Evolutionary conservation across 805 yeast genomes (phyloP).

Genomic region (Blastobotrys muscicola): DNA sequence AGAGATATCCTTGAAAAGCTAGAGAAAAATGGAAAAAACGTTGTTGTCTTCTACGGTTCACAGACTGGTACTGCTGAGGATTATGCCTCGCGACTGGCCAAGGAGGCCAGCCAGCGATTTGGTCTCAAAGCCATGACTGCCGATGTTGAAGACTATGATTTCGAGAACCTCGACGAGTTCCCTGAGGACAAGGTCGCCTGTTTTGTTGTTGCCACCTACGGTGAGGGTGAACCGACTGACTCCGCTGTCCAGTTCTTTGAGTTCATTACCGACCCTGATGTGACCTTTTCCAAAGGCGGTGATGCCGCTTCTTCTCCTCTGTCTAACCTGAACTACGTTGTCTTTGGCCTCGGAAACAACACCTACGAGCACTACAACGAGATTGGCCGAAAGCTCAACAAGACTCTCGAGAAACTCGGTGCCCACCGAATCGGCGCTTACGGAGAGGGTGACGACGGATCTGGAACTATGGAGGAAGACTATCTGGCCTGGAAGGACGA

Average conservation of each 20-base stretch:
- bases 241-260: slow-evolving; percentile 77
- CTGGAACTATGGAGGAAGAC: slow-evolving; percentile 92
- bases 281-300: slow-evolving; percentile 35
- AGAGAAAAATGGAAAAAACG: slow-evolving; percentile 55
- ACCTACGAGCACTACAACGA: slow-evolving; percentile 90
- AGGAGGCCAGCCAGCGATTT: slow-evolving; percentile 75
- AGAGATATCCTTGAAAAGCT: slow-evolving; percentile 31
- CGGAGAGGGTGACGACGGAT: slow-evolving; percentile 94
- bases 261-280: slow-evolving; percentile 46
- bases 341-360: slow-evolving; percentile 90
- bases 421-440: slow-evolving; percentile 64
- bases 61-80: slow-evolving; percentile 99
- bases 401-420: slow-evolving; percentile 48
- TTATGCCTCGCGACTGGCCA: slow-evolving; percentile 81
- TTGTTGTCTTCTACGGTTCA: slow-evolving; percentile 79
- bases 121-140: slow-evolving; percentile 76
- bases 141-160: slow-evolving; percentile 84
- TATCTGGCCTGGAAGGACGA: slow-evolving; percentile 86
- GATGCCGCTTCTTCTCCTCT: slow-evolving; percentile 29
- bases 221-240: slow-evolving; percentile 98
- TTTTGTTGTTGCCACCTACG: slow-evolving; percentile 85
- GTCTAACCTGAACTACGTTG: slow-evolving; percentile 51
- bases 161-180: slow-evolving; percentile 60
- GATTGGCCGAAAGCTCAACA: slow-evolving; percentile 50
- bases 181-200: slow-evolving; percentile 52